These are phyloP conservation scores for Thymus mandschuricus DNA, from an alignment of 257 asterid genomes.

Conservation along the genomic window DNA sequence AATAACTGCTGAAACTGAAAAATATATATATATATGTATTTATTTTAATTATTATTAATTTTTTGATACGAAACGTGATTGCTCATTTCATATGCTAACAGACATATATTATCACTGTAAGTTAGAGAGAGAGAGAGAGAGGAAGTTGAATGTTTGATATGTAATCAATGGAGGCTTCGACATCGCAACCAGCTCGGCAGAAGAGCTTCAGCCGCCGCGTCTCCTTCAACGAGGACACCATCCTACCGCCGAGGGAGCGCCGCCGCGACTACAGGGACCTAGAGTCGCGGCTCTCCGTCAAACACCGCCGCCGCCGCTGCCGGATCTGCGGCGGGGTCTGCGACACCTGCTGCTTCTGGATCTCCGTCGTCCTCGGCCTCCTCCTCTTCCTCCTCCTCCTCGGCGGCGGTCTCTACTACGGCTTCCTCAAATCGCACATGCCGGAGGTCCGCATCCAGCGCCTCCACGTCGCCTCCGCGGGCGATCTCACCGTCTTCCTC, in stretches of 20 bases:
- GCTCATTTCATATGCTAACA: neutral
- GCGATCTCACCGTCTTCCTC: slow-evolving; percentile 28
- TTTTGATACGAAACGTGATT: neutral
- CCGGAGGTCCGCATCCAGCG: slow-evolving; percentile 45
- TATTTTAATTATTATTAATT: neutral
- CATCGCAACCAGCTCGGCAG: slow-evolving; percentile 29
- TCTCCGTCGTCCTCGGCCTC: slow-evolving; percentile 26
- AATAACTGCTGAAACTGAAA: neutral
- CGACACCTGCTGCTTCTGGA: slow-evolving; percentile 42
- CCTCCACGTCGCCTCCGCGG: slow-evolving; percentile 33
- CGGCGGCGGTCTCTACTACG: slow-evolving; percentile 35
- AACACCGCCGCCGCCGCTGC: slow-evolving; percentile 11
- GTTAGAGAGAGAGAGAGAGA: neutral
- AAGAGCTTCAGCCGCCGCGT: slow-evolving; percentile 53
- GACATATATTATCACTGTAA: neutral
- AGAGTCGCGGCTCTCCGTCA: slow-evolving; percentile 13
- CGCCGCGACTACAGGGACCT: slow-evolving; percentile 30
- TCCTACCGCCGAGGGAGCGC: slow-evolving; percentile 9
- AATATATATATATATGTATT: neutral
- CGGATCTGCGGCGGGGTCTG: slow-evolving; percentile 23
- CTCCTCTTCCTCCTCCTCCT: slow-evolving; percentile 34
- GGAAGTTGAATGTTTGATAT: neutral
- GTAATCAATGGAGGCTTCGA: slow-evolving; percentile 35
- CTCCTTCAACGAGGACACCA: slow-evolving; percentile 42
- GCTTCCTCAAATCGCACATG: slow-evolving; percentile 45